phyloP scores from a whole-genome alignment of 805 yeast species.

The Candida schatavii region DNA sequence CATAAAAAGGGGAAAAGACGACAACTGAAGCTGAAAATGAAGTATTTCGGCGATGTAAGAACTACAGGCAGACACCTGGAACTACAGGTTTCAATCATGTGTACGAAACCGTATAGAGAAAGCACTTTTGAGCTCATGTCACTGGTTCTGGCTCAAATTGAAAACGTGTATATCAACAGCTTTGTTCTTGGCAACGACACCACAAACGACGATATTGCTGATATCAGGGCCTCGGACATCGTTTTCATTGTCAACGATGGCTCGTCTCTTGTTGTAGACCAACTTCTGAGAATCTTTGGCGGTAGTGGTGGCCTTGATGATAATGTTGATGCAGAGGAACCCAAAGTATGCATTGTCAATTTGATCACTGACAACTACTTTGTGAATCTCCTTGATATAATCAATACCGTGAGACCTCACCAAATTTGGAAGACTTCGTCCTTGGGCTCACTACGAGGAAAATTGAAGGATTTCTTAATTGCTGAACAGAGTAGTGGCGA shows the following conservation, averaged over 20 bases:
- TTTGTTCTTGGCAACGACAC: background rate
- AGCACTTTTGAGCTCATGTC: background rate
- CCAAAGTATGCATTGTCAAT: slow-evolving; percentile 35
- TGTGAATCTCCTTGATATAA: slow-evolving; percentile 35
- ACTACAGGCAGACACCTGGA: too few relatives aligned
- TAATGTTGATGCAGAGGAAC: slow-evolving; percentile 12
- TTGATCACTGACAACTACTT: slow-evolving; percentile 40
- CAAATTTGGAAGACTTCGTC: slow-evolving; percentile 41
- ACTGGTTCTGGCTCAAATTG: background rate
- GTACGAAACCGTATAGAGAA: background rate
- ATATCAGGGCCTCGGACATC: slow-evolving; percentile 23
- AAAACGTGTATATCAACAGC: background rate
- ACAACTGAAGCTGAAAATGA: background rate
- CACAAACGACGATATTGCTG: slow-evolving; percentile 5
- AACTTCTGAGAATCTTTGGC: slow-evolving; percentile 15
- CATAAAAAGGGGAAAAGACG: background rate
- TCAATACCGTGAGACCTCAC: slow-evolving; percentile 29
- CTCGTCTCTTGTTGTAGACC: slow-evolving; percentile 25
- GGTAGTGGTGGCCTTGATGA: background rate
- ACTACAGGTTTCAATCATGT: background rate
- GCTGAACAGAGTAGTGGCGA: slow-evolving; percentile 15
- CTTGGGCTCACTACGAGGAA: slow-evolving; percentile 22
- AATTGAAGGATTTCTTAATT: slow-evolving; percentile 27
- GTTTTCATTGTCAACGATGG: slow-evolving; percentile 41
- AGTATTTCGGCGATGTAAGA: background rate